Evolutionary conservation across 768 basidiomycete genomes (phyloP), one percentile per base, ranked within the genome.

Genomic region (Lactarius tabidus): DNA sequence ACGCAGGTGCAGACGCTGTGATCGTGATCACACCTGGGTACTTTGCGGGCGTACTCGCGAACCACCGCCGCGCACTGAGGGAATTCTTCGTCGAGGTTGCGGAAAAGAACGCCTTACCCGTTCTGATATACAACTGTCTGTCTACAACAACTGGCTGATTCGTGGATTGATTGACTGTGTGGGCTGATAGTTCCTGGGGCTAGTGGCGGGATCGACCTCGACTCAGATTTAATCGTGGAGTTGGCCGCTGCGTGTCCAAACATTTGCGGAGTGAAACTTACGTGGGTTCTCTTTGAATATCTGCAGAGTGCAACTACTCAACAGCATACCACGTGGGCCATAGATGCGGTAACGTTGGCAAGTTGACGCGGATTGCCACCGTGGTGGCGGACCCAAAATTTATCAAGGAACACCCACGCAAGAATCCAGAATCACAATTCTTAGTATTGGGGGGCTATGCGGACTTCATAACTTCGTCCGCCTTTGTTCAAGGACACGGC

Each of bases 331-430:
- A 51, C 41, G 29, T 20, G 45, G 7, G 17, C 15, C 29, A 65
- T 70, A 93, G 91, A 51, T 96, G 95, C 71, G 93, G 91, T 33
- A 92, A 90, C 71, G 91, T 97, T 67, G 95, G 94, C 57, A 95
- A 95, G 76, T 81, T 95, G 70, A 91, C 91, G 33, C 84, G 94
- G 70, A 89, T 95, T 68, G 86, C 88, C 57, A 87, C 87, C 52
- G 78, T 81, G 12, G 84, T 91, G 8, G 82, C 89, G 17, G 77
- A 78, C 38, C 74, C 83, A 8, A 74, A 78, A 6, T 94, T 93
- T 76, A 67, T 76, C 20, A 73, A 80, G 33, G 71, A 76, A 38
- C 79, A 88, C 75, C 91, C 93, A 52, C 87, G 91, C 73, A 87
- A 84, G 77, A 84, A 85, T 71, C 72, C 79, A 26, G 75, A 80